Percentiles rank a stretch among this genome's conserved stretches.
These are phyloP conservation scores for Xylaria sp. DNA, from an alignment of 2,329 filamentous ascomycete genomes.

Conservation along the genomic window DNA sequence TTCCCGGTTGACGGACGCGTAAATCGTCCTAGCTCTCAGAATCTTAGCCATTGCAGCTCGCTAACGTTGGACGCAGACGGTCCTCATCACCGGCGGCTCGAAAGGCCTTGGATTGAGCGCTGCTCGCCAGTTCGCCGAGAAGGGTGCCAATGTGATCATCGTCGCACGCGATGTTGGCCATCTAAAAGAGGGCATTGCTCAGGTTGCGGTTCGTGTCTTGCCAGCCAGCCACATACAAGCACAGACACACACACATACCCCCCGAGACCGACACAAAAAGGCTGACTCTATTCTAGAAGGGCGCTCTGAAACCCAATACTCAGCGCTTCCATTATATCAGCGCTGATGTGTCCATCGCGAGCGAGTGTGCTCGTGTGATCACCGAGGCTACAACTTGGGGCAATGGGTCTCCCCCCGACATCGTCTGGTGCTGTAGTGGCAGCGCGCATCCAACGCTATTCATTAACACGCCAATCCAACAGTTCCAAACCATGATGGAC, in stretches of 20 bases:
- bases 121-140: constrained; percentile 69
- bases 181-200: constrained; percentile 66
- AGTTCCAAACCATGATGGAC: constrained; percentile 53
- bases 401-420: constrained; percentile 63
- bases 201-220: constrained; percentile 58
- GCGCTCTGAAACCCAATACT: constrained; percentile 59
- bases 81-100: constrained; percentile 76
- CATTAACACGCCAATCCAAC: constrained; percentile 49
- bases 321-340: constrained; percentile 74
- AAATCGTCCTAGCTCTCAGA: constrained; percentile 21
- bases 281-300: constrained; percentile 50
- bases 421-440: constrained; percentile 75
- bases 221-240: background rate
- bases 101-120: constrained; percentile 75
- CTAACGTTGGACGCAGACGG: constrained; percentile 61
- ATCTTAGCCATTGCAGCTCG: background rate
- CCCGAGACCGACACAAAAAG: background rate
- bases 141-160: constrained; percentile 75
- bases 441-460: constrained; percentile 64
- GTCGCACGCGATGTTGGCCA: constrained; percentile 71
- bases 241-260: background rate
- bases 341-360: constrained; percentile 69
- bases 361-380: constrained; percentile 67
- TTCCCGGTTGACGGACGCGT: constrained; percentile 73
- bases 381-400: constrained; percentile 71